Evolutionary conservation across 129 eudicot species (phyloP).

Genomic region (Ambrosia artemisiifolia): DNA sequence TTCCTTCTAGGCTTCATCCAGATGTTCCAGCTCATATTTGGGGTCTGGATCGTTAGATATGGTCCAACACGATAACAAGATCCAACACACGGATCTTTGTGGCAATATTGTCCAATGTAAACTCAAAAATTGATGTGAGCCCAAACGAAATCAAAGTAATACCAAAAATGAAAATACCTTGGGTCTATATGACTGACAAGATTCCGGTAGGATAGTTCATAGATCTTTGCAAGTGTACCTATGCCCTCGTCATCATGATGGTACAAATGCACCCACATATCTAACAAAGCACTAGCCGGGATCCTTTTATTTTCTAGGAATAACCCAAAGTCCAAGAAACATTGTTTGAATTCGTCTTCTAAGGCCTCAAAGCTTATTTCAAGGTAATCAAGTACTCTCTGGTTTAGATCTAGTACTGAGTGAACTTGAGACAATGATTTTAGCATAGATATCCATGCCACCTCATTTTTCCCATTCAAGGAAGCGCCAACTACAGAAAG

Average conservation of each 20-base stretch:
- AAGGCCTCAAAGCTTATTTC: slow-evolving; percentile 36
- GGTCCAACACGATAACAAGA: too few relatives aligned
- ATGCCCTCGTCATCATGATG: slow-evolving; percentile 27
- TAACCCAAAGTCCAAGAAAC: slow-evolving; percentile 39
- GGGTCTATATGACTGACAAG: slow-evolving; percentile 19
- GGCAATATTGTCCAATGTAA: neutral
- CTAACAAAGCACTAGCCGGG: slow-evolving; percentile 32
- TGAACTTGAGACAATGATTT: slow-evolving; percentile 18
- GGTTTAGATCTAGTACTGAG: slow-evolving; percentile 30
- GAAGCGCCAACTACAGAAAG: slow-evolving; percentile 44
- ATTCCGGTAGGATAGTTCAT: slow-evolving; percentile 28
- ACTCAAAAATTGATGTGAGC: neutral
- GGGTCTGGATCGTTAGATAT: too few relatives aligned
- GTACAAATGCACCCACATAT: slow-evolving; percentile 52
- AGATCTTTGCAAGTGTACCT: slow-evolving; percentile 22
- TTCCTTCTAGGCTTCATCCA: too few relatives aligned
- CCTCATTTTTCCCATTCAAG: slow-evolving; percentile 26
- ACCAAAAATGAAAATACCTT: slow-evolving; percentile 9
- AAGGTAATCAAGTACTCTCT: slow-evolving; percentile 10
- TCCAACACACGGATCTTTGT: too few relatives aligned
- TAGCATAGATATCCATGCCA: slow-evolving; percentile 25
- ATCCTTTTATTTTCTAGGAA: slow-evolving; percentile 49
- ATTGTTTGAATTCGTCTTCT: slow-evolving; percentile 28
- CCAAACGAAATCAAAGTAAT: neutral
- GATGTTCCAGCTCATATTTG: too few relatives aligned